These are phyloP conservation scores for Aplosporella prunicola DNA, from an alignment of 2,329 filamentous ascomycete genomes.

Conservation along the genomic window DNA sequence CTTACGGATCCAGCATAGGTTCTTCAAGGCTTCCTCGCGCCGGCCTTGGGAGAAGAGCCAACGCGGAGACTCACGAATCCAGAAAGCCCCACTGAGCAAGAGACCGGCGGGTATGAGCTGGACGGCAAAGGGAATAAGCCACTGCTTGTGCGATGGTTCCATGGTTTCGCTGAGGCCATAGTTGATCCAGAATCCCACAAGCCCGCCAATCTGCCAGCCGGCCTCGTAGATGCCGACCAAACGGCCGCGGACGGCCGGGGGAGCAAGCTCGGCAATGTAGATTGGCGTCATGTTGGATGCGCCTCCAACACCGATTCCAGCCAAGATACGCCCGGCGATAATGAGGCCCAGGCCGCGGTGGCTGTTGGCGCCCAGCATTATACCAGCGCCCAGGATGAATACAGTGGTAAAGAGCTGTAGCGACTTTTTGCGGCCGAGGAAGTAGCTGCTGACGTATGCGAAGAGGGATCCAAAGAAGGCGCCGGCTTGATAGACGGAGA, in stretches of 20 bases:
- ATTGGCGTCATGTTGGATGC: constrained; percentile 50
- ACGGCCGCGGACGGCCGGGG: constrained; percentile 49
- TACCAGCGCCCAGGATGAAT: constrained; percentile 60
- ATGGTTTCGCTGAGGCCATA: constrained; percentile 37
- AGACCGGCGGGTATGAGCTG: constrained; percentile 35
- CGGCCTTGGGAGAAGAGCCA: constrained; percentile 55
- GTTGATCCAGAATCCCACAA: constrained; percentile 40
- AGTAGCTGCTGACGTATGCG: constrained; percentile 58
- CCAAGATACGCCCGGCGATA: constrained; percentile 48
- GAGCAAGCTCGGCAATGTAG: constrained; percentile 50
- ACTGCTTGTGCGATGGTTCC: constrained; percentile 34
- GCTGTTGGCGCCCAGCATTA: constrained; percentile 55
- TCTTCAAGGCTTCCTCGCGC: constrained; percentile 46
- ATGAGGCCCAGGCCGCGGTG: constrained; percentile 43
- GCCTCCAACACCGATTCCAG: constrained; percentile 48
- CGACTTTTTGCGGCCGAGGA: constrained; percentile 56
- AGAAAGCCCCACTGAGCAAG: constrained; percentile 41
- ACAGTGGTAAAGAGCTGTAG: constrained; percentile 52
- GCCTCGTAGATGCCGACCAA: constrained; percentile 51
- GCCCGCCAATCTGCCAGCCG: constrained; percentile 44
- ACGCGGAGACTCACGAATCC: constrained; percentile 52
- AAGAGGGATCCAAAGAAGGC: constrained; percentile 72
- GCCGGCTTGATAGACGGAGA: constrained; percentile 72
- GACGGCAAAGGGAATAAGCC: constrained; percentile 51
- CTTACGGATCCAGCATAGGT: constrained; percentile 54